Evolutionary conservation across 2,329 filamentous ascomycete genomes (phyloP).

Genomic region (Sporothrix humicola): DNA sequence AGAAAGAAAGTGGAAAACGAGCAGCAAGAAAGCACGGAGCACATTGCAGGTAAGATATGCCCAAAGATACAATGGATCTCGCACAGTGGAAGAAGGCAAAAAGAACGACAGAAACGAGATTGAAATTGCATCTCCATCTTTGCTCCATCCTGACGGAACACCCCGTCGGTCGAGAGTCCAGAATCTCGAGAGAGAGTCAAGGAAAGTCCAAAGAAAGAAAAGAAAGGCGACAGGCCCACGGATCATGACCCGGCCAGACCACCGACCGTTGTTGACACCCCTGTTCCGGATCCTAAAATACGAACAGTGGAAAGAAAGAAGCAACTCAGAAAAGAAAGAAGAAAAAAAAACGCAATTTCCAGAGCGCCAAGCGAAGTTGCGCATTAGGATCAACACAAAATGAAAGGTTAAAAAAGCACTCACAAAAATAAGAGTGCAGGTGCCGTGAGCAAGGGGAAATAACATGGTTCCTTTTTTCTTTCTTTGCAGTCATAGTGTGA

Average conservation of each 20-base stretch:
- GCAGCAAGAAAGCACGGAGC: constrained; percentile 10
- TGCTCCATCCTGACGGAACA: constrained; percentile 17
- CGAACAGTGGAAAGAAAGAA: neutral
- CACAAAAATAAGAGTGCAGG: neutral
- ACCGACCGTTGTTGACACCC: neutral
- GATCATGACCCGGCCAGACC: constrained; percentile 13
- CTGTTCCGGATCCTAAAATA: constrained; percentile 17
- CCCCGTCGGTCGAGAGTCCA: neutral
- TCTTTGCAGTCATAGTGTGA: neutral
- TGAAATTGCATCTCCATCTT: constrained; percentile 20
- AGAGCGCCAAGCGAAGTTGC: constrained; percentile 23
- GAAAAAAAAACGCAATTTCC: constrained; percentile 8
- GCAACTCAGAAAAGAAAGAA: neutral
- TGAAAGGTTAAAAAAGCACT: neutral
- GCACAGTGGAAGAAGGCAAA: neutral
- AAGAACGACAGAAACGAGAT: neutral
- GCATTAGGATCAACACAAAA: constrained; percentile 19
- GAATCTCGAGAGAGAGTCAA: neutral
- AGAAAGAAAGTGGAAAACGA: neutral
- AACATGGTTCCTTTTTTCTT: neutral
- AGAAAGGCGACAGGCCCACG: neutral
- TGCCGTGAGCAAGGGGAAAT: neutral
- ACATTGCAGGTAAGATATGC: neutral
- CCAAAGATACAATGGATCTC: neutral
- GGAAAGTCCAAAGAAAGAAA: neutral